Evolutionary conservation across 2,329 filamentous ascomycete species (phyloP), one percentile per base, ranked within the genome.

Genomic region (Lasiodiplodia theobromae): DNA sequence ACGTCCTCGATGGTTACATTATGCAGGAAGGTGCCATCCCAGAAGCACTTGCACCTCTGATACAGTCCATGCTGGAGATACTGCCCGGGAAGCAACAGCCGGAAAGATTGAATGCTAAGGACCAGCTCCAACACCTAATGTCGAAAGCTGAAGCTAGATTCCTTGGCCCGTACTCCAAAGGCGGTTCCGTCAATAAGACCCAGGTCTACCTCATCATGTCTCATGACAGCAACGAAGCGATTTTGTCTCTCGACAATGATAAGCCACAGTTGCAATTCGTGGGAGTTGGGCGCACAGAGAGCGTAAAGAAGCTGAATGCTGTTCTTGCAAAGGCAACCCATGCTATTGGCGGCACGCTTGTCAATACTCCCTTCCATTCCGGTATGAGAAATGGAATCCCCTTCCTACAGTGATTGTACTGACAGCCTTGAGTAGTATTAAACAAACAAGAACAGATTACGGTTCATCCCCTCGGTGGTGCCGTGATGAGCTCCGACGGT

Each of bases 161-260:
- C 51, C 75, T 89, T 0, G 89, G 89, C 0, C 87, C 88, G 0
- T 89, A 89, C 71, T 83, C 80, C 65, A 79, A 80, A 7, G 80
- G 82, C 7, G 87, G 89, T 0, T 87, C 87, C 21, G 78, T 90
- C 23, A 85, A 87, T 74, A 85, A 80, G 69, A 91, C 88, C 0
- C 86, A 89, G 69, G 83, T 88, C 0, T 91, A 90, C 74, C 81
- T 92, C 4, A 83, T 91, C 74, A 90, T 91, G 88, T 87, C 86
- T 1, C 88, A 91, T 72, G 89, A 91, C 71, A 88, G 85, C 81
- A 80, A 88, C 72, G 87, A 91, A 77, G 88, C 87, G 1, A 84
- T 84, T 8, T 74, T 91, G 57, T 85, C 84, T 0, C 80, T 92
- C 7, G 82, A 88, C 70, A 78, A 89, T 56, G 88, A 90, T 74